Evolutionary conservation across 768 basidiomycete genomes (phyloP), one percentile per base, ranked within the genome.

Genomic region (Xerocomellus chrysenteron): DNA sequence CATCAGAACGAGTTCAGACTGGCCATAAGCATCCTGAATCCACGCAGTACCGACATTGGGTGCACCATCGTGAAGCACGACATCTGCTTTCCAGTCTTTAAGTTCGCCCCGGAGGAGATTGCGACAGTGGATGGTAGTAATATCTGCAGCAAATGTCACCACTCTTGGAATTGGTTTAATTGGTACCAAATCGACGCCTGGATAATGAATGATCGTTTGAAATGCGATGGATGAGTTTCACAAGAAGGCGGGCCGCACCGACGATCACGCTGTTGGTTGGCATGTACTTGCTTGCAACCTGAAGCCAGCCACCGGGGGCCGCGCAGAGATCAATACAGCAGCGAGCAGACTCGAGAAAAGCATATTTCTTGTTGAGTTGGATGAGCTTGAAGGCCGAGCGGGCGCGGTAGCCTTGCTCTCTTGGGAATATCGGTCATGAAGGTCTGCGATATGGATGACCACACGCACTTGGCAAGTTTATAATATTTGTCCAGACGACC

Each of bases 301-400:
- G 97, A 10, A 98, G 80, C 97, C 97, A 99, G 68, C 97, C 97
- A 63, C 97, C 97, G 7, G 97, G 97, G 5, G 97, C 97, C 35
- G 97, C 97, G 74, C 97, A 99, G 33, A 99, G 81, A 82, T 99
- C 97, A 65, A 99, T 95, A 42, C 90, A 92, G 73, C 96, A 98
- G 81, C 86, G 80, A 55, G 94, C 89, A 32, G 83, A 78, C 65
- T 94, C 91, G 24, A 99, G 82, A 70, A 99, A 90, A 16, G 87
- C 83, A 75, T 91, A 99, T 77, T 98, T 99, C 73, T 96, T 94
- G 80, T 99, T 98, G 58, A 99, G 78, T 74, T 99, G 97, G 56
- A 99, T 94, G 56, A 99, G 83, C 75, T 99, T 99, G 87, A 96
- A 96, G 2, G 97, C 97, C 16, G 97, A 99, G 80, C 97, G 97